Evolutionary conservation across 805 yeast genomes (phyloP).

Genomic region (Wilhelminamyces savonicus): DNA sequence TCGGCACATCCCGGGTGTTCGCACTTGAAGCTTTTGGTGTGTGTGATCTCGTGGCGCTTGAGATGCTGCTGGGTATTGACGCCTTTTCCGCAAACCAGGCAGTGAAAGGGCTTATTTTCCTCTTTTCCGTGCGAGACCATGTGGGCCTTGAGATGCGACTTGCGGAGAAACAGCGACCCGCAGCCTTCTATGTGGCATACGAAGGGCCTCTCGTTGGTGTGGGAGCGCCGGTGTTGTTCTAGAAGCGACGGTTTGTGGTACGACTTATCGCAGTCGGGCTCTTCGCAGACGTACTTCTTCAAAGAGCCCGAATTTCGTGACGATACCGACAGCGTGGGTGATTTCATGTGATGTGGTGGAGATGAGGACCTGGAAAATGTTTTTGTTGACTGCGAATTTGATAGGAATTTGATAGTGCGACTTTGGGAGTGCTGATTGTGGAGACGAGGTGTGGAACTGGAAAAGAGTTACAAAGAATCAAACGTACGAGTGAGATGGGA

Average conservation of each 20-base stretch:
- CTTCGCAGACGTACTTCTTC: slow-evolving; percentile 59
- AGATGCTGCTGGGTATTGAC: slow-evolving; percentile 76
- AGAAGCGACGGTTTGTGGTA: slow-evolving; percentile 78
- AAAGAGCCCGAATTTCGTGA: no score
- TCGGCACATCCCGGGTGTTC: slow-evolving; percentile 55
- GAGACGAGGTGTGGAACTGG: no score
- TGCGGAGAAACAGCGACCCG: slow-evolving; percentile 59
- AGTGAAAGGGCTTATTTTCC: slow-evolving; percentile 61
- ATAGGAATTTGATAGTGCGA: no score
- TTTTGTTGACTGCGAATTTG: no score
- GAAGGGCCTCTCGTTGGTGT: slow-evolving; percentile 75
- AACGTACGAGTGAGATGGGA: no score
- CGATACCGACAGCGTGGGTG: background rate
- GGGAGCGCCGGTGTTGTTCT: slow-evolving; percentile 76
- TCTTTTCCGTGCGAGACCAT: slow-evolving; percentile 49
- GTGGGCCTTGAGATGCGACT: slow-evolving; percentile 79
- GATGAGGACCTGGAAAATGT: background rate
- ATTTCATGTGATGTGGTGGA: slow-evolving; percentile 2
- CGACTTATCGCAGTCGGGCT: slow-evolving; percentile 63
- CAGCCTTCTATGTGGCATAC: slow-evolving; percentile 54
- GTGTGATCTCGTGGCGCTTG: slow-evolving; percentile 77
- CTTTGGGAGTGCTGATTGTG: no score
- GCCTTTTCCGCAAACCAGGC: slow-evolving; percentile 76
- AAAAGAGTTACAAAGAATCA: no score
- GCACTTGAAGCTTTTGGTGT: slow-evolving; percentile 53